A percentile compares a stretch with the other conserved stretches of the same genome.
Evolutionary conservation across 345 rosid genomes (phyloP).

Genomic region (Kernera saxatilis): DNA sequence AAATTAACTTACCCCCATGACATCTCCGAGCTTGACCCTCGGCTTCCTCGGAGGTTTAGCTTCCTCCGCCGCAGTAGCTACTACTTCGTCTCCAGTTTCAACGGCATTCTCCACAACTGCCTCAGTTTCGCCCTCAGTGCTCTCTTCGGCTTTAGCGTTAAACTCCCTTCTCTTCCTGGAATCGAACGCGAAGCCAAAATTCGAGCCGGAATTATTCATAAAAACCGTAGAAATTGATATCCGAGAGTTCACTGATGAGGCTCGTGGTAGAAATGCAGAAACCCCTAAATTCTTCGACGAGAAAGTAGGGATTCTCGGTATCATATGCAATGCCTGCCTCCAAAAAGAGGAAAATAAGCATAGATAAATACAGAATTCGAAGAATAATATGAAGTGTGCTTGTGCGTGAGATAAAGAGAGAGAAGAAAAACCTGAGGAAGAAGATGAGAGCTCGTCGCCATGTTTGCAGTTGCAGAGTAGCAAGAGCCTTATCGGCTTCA

Average conservation of each 20-base stretch:
- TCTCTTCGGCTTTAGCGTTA: constrained; percentile 53
- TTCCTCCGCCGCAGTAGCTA: constrained; percentile 30
- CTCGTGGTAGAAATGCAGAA: constrained; percentile 34
- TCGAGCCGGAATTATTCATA: constrained; percentile 22
- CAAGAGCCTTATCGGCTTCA: constrained; percentile 29
- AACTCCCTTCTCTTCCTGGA: constrained; percentile 36
- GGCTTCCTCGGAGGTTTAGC: constrained; percentile 33
- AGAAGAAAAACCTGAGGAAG: constrained; percentile 49
- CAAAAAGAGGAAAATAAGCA: neutral
- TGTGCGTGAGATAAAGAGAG: neutral
- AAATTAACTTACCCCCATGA: constrained; percentile 21
- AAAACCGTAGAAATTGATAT: constrained; percentile 30
- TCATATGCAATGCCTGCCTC: constrained; percentile 44
- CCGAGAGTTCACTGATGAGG: constrained; percentile 17
- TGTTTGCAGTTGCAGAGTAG: constrained; percentile 18
- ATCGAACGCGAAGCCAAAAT: constrained; percentile 25
- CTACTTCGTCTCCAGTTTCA: constrained; percentile 22
- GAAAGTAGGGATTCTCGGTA: constrained; percentile 40
- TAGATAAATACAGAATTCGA: neutral
- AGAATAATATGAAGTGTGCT: neutral
- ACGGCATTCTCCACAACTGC: constrained; percentile 25
- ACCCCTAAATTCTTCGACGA: constrained; percentile 39
- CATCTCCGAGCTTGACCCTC: constrained; percentile 24
- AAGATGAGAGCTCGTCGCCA: constrained; percentile 49
- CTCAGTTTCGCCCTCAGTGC: constrained; percentile 37